These are phyloP conservation scores for Termitomyces sp. DNA, from an alignment of 768 basidiomycete species.

Conservation along the genomic window DNA sequence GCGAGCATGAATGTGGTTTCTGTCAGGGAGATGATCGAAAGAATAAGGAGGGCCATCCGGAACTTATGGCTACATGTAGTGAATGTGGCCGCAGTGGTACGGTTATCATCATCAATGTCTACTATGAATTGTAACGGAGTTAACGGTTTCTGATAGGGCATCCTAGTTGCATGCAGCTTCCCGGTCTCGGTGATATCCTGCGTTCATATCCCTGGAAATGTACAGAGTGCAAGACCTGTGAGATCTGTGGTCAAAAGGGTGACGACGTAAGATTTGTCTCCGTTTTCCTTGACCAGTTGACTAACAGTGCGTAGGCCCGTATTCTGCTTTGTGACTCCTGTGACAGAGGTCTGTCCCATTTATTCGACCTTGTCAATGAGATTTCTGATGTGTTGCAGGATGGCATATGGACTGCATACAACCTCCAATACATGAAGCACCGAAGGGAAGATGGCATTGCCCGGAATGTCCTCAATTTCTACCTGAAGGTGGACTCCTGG, in stretches of 20 bases:
- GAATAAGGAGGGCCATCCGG: constrained; percentile 54
- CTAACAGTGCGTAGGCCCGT: constrained; percentile 46
- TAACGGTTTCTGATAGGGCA: constrained; percentile 50
- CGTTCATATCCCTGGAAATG: constrained; percentile 82
- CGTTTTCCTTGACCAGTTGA: background rate
- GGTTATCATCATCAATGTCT: constrained; percentile 18
- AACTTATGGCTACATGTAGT: constrained; percentile 72
- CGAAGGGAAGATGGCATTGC: constrained; percentile 77
- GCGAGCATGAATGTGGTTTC: constrained; percentile 72
- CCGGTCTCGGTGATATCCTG: constrained; percentile 54
- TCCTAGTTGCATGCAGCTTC: constrained; percentile 75
- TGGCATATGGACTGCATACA: constrained; percentile 82
- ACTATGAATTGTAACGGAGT: background rate
- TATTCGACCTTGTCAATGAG: constrained; percentile 10
- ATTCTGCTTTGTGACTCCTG: constrained; percentile 93
- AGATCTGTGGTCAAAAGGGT: constrained; percentile 79
- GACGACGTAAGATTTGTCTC: constrained; percentile 67
- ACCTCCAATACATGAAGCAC: constrained; percentile 66
- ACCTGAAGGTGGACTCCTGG: constrained; percentile 14
- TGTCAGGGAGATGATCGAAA: constrained; percentile 62
- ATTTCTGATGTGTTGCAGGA: constrained; percentile 35
- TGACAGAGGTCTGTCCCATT: constrained; percentile 63
- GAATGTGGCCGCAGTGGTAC: constrained; percentile 82
- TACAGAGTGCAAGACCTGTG: constrained; percentile 88
- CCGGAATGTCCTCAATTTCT: constrained; percentile 48